Evolutionary conservation across 2,329 filamentous ascomycete genomes (phyloP).

Genomic region (Aspergillus alliaceus): DNA sequence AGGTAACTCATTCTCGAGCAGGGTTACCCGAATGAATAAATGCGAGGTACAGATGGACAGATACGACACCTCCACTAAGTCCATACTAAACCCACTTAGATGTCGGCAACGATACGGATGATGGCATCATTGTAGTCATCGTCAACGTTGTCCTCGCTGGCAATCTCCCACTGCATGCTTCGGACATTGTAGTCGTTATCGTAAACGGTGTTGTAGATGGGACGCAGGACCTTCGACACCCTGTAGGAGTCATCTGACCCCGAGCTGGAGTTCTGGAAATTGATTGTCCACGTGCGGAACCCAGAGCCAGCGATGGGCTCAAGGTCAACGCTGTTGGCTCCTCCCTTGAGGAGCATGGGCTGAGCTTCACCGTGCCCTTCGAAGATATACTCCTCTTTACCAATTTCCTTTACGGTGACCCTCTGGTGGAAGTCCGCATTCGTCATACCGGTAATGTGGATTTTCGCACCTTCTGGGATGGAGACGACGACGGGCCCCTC

Average conservation of each 20-base stretch:
- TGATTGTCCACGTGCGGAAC: conserved; percentile 1
- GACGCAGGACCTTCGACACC: neutral
- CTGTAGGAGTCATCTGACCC: neutral
- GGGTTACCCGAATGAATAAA: neutral
- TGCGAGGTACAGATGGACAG: neutral
- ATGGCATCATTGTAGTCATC: conserved; percentile 3
- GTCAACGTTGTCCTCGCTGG: neutral
- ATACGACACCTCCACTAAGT: neutral
- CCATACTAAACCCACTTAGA: neutral
- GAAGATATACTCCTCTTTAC: neutral
- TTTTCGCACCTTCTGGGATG: neutral
- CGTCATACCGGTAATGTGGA: neutral
- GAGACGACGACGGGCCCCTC: neutral
- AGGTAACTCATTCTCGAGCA: neutral
- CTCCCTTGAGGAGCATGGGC: neutral
- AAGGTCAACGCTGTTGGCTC: neutral
- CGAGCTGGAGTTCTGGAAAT: neutral
- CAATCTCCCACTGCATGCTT: conserved; percentile 1
- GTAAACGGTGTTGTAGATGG: neutral
- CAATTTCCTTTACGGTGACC: neutral
- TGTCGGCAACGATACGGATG: neutral
- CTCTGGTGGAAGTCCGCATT: conserved; percentile 1
- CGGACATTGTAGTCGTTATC: neutral
- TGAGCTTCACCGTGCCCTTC: neutral
- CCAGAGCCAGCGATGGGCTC: neutral